Evolutionary conservation across 345 rosid genomes (phyloP), one percentile per base, ranked within the genome.

Genomic region (Salix caprea): DNA sequence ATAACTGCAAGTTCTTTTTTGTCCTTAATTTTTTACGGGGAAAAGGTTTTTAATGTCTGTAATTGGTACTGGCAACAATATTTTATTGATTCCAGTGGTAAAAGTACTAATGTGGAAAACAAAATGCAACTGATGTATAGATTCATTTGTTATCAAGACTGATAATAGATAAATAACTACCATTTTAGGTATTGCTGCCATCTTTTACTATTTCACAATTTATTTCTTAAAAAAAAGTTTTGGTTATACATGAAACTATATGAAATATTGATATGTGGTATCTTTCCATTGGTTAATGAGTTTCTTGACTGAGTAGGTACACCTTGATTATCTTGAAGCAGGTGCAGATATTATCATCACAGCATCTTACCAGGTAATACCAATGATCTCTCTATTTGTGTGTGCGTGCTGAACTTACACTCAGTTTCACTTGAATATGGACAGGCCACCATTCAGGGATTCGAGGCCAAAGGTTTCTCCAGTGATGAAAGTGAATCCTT

Each of bases 401-500:
- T 66, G 14, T 50, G 67, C 5, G 2, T n/a, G 24, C 36, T 69
- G 70, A 46, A 62, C 69, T 85, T 62, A 78, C 74, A 26, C 50
- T 15, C 54, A 64, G 69, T 44, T 58, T 80, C 14, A 32, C 70
- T 18, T 30, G 76, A 39, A 44, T 77, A 13, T 74, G 72, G 39
- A 76, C 83, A 91, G 97, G 94, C 94, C 72, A 90, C 97, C 19
- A 89, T 89, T 82, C 94, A 92, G 83, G 97, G 93, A 48, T 92
- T 92, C 65, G 85, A 88, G 82, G 86, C 91, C 24, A 92, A 89
- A 78, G 97, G 94, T 7, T 92, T 81, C 77, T 85, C 94, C 15
- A 79, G 16, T 40, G 90, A 81, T 69, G 78, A 87, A 76, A 73
- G 93, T 19, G 94, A 92, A 85, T 70, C 85, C 70, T 65, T 92